Evolutionary conservation across 192 early-diverging fungal species (phyloP).

Genomic region (Chytriomyces sp.): DNA sequence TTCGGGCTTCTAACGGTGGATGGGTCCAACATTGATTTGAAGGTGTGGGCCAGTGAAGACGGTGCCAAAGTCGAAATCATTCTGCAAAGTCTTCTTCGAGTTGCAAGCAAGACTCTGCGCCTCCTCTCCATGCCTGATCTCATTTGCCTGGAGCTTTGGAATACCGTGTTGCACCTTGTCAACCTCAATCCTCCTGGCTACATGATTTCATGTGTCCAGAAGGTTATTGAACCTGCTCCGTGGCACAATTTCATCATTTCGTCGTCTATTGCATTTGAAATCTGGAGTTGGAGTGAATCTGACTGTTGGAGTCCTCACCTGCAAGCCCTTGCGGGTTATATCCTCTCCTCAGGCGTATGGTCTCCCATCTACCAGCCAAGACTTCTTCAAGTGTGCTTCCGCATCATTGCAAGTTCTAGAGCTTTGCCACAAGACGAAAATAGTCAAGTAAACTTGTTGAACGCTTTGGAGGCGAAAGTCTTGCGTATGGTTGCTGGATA

Average conservation of each 20-base stretch:
- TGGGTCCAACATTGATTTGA: background rate
- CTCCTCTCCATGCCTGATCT: background rate
- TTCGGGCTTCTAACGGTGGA: background rate
- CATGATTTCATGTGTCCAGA: background rate
- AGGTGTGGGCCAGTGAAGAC: constrained; percentile 14
- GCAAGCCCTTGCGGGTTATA: background rate
- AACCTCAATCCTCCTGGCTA: constrained; percentile 4
- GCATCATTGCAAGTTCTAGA: background rate
- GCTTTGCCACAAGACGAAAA: too few species aligned
- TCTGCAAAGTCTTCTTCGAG: background rate
- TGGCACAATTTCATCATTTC: constrained; percentile 18
- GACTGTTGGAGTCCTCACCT: background rate
- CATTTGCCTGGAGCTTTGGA: constrained; percentile 20
- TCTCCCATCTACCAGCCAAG: background rate
- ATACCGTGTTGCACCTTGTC: background rate
- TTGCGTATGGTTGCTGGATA: too few species aligned
- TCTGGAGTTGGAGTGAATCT: constrained; percentile 21
- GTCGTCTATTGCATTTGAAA: background rate
- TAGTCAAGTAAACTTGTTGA: too few species aligned
- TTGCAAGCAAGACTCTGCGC: constrained; percentile 3
- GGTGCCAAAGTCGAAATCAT: background rate
- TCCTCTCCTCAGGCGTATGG: constrained; percentile 13
- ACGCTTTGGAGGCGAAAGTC: too few species aligned
- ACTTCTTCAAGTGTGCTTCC: background rate
- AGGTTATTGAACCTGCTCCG: background rate